Base-by-base conservation (phyloP, 805 yeast genomes). In the Kurtzmaniella cleridarum region DNA sequence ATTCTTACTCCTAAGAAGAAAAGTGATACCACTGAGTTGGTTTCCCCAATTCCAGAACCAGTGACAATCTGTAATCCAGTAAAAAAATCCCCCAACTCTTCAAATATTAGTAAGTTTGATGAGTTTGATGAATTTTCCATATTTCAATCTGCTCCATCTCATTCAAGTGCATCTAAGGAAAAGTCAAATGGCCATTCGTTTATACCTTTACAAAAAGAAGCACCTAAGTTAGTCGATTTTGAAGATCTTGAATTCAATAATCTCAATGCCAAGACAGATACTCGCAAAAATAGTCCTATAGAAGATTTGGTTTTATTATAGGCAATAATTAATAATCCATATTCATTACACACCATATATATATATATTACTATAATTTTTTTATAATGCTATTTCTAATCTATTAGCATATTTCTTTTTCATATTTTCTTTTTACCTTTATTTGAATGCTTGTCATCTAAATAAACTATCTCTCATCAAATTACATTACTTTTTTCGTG, bases 401-500 rank as follows among this genome's bases (percentile, higher is more conserved):
- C n/a, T n/a, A n/a, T n/a, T n/a, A n/a, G 24, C 24, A 20, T 20
- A 20, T 8, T 20, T 20, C 24, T 5, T 5, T 20, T 20, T 20
- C 5, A 20, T n/a, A n/a, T n/a, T n/a, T n/a, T n/a, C n/a, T n/a
- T n/a, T 5, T 20, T 20, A 8, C 8, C 24, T 5, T 5, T 20
- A 20, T 8, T 20, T 20, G 24, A 20, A 20, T 8, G 24, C 8
- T 5, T 20, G 8, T 20, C 8, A 20, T 20, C 8, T 8, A 20
- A 5, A 5, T 20, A 20, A 20, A 20, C 8, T 20, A 20, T 20
- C 24, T 20, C 8, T 20, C 5, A 20, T 20, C 13, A 23, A 12
- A 35, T 27, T 3, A 32, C 37, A 3, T 20, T 18, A 28, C 18
- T 12, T 47, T 65, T 66, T 39, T 68, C 73, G 36, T 48, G 40